Percentiles rank a stretch among this genome's conserved stretches.
Evolutionary conservation across 495 filamentous ascomycete species (phyloP).

Genomic region (Aspergillus biplanus): DNA sequence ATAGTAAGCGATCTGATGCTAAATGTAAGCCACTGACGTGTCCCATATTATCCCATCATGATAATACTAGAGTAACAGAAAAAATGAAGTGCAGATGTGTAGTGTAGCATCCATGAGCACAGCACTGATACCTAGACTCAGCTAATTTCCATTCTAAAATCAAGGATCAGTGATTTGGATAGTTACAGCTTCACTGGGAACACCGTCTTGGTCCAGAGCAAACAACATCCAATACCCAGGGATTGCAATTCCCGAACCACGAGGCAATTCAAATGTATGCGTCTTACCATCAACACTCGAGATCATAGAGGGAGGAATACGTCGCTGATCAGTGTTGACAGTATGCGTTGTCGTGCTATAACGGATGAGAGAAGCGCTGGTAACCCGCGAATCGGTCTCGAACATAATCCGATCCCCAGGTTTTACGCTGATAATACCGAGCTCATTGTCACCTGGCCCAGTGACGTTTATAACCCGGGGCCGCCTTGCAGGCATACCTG

Average conservation of each 20-base stretch:
- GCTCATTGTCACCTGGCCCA: background rate
- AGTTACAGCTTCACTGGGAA: conserved; percentile 3
- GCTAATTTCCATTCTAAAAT: too few species aligned
- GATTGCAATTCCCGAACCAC: conserved; percentile 52
- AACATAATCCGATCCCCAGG: conserved; percentile 37
- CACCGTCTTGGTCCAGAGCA: conserved; percentile 7
- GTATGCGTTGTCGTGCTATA: conserved; percentile 56
- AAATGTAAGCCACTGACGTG: too few species aligned
- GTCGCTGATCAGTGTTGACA: conserved; percentile 63
- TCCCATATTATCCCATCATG: too few species aligned
- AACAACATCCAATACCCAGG: conserved; percentile 21
- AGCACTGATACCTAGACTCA: too few species aligned
- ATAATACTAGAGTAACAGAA: too few species aligned
- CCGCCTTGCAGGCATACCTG: conserved; percentile 44
- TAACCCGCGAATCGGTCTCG: conserved; percentile 10
- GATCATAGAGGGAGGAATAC: conserved; percentile 42
- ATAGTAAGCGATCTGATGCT: too few species aligned
- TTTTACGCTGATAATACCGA: background rate
- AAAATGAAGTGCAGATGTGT: too few species aligned
- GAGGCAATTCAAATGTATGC: conserved; percentile 48
- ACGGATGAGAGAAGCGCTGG: conserved; percentile 43
- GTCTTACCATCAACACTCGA: conserved; percentile 9
- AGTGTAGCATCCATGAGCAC: too few species aligned
- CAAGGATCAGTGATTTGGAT: background rate
- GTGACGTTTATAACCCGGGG: conserved; percentile 40